Conservation (phyloP, 2,329 filamentous ascomycete genomes). For the Chaetothyriales sp. region DNA sequence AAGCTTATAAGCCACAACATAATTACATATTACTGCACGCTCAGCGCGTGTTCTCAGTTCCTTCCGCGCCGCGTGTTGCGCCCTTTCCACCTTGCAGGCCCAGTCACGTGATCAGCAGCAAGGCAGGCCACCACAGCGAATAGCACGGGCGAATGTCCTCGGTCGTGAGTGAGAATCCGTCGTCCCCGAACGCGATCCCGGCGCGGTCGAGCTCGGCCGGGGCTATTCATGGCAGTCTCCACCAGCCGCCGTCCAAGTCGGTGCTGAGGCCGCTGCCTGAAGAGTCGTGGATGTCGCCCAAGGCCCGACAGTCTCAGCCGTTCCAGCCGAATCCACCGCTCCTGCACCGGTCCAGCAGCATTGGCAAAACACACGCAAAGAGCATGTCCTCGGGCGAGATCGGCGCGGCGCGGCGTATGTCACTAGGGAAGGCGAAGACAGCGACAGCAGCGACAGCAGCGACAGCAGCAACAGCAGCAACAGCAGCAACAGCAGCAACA, state of each 20-base stretch:
- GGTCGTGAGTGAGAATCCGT: slow-evolving; percentile 13
- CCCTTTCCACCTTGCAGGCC: no score
- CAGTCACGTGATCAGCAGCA: background rate
- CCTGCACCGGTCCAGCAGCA: background rate
- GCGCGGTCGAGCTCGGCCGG: slow-evolving; percentile 58
- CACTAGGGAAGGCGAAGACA: background rate
- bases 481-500: background rate
- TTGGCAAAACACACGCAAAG: slow-evolving; percentile 14
- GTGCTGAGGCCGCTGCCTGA: slow-evolving; percentile 46
- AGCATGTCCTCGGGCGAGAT: slow-evolving; percentile 6
- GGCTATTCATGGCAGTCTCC: slow-evolving; percentile 25
- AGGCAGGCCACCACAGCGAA: background rate
- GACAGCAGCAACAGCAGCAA: background rate
- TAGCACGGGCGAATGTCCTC: background rate
- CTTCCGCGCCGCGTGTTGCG: no score
- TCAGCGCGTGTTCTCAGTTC: no score
- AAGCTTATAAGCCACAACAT: no score
- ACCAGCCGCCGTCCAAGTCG: slow-evolving; percentile 22
- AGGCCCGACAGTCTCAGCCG: slow-evolving; percentile 6
- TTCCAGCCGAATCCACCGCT: background rate
- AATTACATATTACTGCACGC: no score
- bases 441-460: background rate
- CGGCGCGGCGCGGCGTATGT: no score
- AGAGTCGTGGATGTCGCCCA: slow-evolving; percentile 44
- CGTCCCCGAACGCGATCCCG: slow-evolving; percentile 54